Conservation (phyloP, 2,329 filamentous ascomycete genomes). For the Triangularia setosa region DNA sequence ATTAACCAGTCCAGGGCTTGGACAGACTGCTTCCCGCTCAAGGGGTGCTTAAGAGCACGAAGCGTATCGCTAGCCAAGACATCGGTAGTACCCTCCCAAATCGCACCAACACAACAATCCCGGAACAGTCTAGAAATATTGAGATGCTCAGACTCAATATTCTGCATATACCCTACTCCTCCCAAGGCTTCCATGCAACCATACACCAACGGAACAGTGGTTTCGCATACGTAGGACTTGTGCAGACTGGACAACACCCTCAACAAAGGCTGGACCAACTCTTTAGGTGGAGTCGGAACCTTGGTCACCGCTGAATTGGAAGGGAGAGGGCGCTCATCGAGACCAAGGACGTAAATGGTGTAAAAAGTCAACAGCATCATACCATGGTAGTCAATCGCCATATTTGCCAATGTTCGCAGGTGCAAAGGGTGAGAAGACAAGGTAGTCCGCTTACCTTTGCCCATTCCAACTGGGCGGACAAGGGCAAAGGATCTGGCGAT, state of each 20-base stretch:
- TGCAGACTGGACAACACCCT: constrained; percentile 56
- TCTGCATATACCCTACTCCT: constrained; percentile 63
- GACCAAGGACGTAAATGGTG: constrained; percentile 50
- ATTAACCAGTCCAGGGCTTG: constrained; percentile 44
- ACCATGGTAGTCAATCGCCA: constrained; percentile 53
- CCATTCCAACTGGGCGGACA: constrained; percentile 50
- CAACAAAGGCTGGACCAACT: constrained; percentile 43
- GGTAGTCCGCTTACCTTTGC: constrained; percentile 41
- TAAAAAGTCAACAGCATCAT: constrained; percentile 55
- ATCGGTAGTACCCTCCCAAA: constrained; percentile 65
- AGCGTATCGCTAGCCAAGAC: constrained; percentile 57
- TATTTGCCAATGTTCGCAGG: constrained; percentile 53
- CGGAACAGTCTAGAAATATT: constrained; percentile 65
- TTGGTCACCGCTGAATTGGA: constrained; percentile 21
- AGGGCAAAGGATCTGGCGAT: constrained; percentile 56
- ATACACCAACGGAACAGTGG: constrained; percentile 46
- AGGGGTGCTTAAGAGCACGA: constrained; percentile 44
- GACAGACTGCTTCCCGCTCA: constrained; percentile 34
- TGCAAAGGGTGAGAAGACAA: constrained; percentile 53
- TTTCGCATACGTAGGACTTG: constrained; percentile 56
- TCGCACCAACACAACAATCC: constrained; percentile 59
- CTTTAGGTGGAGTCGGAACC: constrained; percentile 32
- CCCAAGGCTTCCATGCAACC: constrained; percentile 62
- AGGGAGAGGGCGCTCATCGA: constrained; percentile 44
- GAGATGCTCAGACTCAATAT: constrained; percentile 56